Percentiles rank a stretch among this genome's conserved stretches.
Conservation (phyloP, 2,329 filamentous ascomycete species). For the Allantophomopsis cytisporea region DNA sequence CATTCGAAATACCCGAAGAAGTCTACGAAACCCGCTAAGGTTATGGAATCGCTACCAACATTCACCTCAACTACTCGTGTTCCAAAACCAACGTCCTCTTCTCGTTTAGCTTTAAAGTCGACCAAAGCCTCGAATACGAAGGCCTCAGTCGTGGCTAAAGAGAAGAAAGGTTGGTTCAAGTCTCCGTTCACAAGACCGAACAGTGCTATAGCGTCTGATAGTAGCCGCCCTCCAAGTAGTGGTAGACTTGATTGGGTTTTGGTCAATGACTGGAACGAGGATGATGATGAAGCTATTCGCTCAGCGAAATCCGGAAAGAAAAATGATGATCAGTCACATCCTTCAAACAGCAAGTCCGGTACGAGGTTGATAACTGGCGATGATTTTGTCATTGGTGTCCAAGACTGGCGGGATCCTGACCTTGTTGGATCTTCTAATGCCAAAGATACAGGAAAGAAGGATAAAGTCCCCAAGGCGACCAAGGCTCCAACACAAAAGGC, state of each 20-base stretch:
- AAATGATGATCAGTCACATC: background rate
- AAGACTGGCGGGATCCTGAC: conserved; percentile 77
- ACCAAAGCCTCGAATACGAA: conserved; percentile 7
- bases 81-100: conserved; percentile 13
- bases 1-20: conserved; percentile 19
- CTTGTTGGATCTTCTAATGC: conserved; percentile 30
- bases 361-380: conserved; percentile 27
- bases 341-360: conserved; percentile 12
- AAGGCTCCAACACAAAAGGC: conserved; percentile 10
- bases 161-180: conserved; percentile 28
- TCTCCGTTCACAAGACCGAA: conserved; percentile 24
- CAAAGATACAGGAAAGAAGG: conserved; percentile 17
- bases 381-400: conserved; percentile 68
- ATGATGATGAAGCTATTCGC: conserved; percentile 22
- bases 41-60: conserved; percentile 12
- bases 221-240: conserved; percentile 55
- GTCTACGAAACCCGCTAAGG: conserved; percentile 13
- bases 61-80: conserved; percentile 15
- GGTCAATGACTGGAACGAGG: conserved; percentile 51
- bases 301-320: conserved; percentile 1
- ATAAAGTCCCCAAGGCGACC: conserved; percentile 7
- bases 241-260: conserved; percentile 63
- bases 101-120: conserved; percentile 13
- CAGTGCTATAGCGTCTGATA: conserved; percentile 26
- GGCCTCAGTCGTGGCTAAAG: conserved; percentile 3